A percentile compares a stretch with the other conserved stretches of the same genome.
phyloP scores from a whole-genome alignment of 352 stramenopile genomes.

The Phytopythium cucurbitacearum region DNA sequence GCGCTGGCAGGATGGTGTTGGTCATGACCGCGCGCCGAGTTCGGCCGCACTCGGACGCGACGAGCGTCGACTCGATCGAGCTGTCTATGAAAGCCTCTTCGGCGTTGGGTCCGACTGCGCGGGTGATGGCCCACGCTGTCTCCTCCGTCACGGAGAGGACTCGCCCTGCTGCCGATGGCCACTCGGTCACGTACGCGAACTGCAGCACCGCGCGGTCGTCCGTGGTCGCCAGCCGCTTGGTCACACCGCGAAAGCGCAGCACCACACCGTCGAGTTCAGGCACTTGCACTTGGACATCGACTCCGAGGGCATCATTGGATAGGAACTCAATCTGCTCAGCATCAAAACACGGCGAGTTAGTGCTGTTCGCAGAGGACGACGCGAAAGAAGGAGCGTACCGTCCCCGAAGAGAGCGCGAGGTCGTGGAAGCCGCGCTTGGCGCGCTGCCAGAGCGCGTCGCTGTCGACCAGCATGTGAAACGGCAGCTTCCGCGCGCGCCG shows the following conservation, averaged over 20 bases:
- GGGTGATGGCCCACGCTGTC: background rate
- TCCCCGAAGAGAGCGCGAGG: background rate
- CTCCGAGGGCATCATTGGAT: slow-evolving; percentile 5
- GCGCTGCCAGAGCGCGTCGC: background rate
- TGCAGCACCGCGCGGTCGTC: background rate
- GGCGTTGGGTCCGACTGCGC: background rate
- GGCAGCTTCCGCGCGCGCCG: slow-evolving; percentile 2
- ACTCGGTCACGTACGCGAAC: slow-evolving; percentile 1
- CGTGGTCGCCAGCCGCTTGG: slow-evolving; percentile 10
- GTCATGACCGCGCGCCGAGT: slow-evolving; percentile 2
- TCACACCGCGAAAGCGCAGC: slow-evolving; percentile 6
- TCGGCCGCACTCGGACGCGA: background rate
- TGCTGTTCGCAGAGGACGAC: no score
- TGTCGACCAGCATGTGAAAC: background rate
- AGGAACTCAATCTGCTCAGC: background rate
- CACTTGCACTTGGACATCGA: slow-evolving; percentile 5
- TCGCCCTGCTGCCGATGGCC: background rate
- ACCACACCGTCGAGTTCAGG: background rate
- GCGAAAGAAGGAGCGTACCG: background rate
- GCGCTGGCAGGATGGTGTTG: slow-evolving; percentile 6
- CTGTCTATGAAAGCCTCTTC: background rate
- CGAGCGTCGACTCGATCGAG: slow-evolving; percentile 2
- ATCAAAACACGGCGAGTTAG: background rate
- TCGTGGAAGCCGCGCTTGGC: background rate
- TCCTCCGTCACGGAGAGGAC: background rate